Conservation (phyloP, 108 stramenopile species). For the Mediolabrus comicus region DNA sequence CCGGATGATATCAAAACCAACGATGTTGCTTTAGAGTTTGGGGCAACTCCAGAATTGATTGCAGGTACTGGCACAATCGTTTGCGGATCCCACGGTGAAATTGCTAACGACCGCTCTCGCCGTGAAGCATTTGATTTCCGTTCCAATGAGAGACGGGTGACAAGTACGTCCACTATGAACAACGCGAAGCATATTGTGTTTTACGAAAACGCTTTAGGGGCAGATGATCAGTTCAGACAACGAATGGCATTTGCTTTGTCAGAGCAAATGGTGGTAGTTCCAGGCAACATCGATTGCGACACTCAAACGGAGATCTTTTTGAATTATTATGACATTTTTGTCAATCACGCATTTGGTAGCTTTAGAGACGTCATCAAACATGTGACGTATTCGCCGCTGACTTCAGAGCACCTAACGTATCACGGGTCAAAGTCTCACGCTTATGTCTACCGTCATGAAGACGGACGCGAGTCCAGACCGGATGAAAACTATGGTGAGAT, state of each 20-base stretch:
- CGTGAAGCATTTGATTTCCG: constrained; percentile 32
- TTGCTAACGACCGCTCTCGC: constrained; percentile 52
- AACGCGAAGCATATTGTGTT: constrained; percentile 44
- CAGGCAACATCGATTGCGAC: constrained; percentile 23
- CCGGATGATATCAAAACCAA: constrained; percentile 23
- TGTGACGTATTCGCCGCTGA: constrained; percentile 44
- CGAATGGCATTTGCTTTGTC: constrained; percentile 75
- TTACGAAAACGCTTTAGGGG: constrained; percentile 33
- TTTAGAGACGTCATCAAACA: constrained; percentile 61
- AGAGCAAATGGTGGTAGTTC: constrained; percentile 38
- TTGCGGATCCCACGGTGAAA: constrained; percentile 58
- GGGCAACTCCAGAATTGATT: not conserved
- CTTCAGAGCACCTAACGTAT: constrained; percentile 58
- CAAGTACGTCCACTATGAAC: not conserved
- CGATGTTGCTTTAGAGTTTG: constrained; percentile 20
- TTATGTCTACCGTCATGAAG: constrained; percentile 31
- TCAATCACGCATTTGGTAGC: constrained; percentile 77
- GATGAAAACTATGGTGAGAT: constrained; percentile 21
- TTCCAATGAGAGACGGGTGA: constrained; percentile 1
- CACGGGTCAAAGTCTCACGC: constrained; percentile 36
- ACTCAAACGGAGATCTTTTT: constrained; percentile 32
- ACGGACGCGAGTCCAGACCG: constrained; percentile 10
- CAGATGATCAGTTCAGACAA: constrained; percentile 72
- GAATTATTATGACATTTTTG: constrained; percentile 58
- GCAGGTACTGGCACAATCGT: constrained; percentile 31